These are phyloP conservation scores for Apiosordaria backusii DNA, from an alignment of 495 filamentous ascomycete genomes.

Conservation along the genomic window DNA sequence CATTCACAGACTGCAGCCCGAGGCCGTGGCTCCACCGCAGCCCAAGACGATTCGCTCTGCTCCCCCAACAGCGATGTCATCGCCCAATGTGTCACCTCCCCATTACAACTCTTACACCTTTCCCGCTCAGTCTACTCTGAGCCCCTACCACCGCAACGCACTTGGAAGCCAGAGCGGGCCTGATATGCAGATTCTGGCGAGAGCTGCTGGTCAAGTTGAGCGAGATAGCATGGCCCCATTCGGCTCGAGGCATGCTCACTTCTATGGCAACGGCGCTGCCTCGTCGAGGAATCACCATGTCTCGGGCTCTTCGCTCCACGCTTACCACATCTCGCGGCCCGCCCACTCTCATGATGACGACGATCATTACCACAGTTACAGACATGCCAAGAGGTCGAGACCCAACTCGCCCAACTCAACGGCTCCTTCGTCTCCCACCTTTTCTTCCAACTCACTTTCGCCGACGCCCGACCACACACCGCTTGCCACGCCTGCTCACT, in stretches of 20 bases:
- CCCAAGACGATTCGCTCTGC: slow-evolving; percentile 66
- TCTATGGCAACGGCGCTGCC: slow-evolving; percentile 55
- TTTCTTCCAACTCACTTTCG: slow-evolving; percentile 92
- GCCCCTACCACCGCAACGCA: slow-evolving; percentile 61
- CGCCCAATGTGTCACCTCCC: slow-evolving; percentile 93
- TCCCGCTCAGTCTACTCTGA: slow-evolving; percentile 52
- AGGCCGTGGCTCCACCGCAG: slow-evolving; percentile 78
- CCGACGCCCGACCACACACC: slow-evolving; percentile 97
- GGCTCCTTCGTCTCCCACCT: slow-evolving; percentile 94
- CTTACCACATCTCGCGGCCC: slow-evolving; percentile 91
- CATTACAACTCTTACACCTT: slow-evolving; percentile 75
- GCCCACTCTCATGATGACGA: slow-evolving; percentile 85
- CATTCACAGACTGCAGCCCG: slow-evolving; percentile 44
- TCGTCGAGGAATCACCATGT: slow-evolving; percentile 54
- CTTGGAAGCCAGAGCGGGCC: slow-evolving; percentile 49
- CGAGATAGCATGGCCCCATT: slow-evolving; percentile 62
- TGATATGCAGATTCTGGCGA: slow-evolving; percentile 87
- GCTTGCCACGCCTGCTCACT: slow-evolving; percentile 91
- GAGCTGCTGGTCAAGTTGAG: slow-evolving; percentile 83
- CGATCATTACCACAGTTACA: slow-evolving; percentile 59
- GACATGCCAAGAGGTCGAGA: slow-evolving; percentile 78
- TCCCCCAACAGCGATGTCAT: slow-evolving; percentile 82
- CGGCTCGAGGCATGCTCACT: slow-evolving; percentile 41
- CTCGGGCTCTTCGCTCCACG: slow-evolving; percentile 62
- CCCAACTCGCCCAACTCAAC: slow-evolving; percentile 93